Base-by-base conservation (phyloP, 1,284 basidiomycete species). In the Tetrapyrgos nigripes region DNA sequence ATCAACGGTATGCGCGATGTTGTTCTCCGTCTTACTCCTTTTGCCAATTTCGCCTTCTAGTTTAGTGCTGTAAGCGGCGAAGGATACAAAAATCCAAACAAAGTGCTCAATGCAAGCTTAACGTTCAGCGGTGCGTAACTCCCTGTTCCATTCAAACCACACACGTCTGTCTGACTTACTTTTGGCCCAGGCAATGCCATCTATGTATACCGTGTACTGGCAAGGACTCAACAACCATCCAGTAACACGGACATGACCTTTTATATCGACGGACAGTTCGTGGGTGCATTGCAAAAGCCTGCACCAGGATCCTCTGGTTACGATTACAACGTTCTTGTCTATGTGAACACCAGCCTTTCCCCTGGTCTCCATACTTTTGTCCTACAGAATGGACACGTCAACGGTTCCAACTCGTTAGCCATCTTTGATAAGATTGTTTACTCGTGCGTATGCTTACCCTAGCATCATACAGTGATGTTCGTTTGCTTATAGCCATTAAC, bases 161-260 rank as follows among this genome's bases (percentile, higher is more conserved):
- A 19, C 43, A 29, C 10, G 35, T 14, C 19, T 5, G 4, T n/a
- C 43, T 23, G 49, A 14, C 43, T 45, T 27, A 4, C 28, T 48
- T 31, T 35, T 26, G 21, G 26, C 17, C 11, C 47, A 72, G 72
- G 74, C 10, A 68, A 68, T 9, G 72, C 73, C 1, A 63, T 75
- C 14, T 70, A 72, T 50, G 68, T 72, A 2, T 76, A 65, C 62
- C 71, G 72, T 53, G 69, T 67, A 10, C 56, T 77, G 3, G 62
- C 72, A 3, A 60, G 64, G 19, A 63, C 66, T 0, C 58, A 51
- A 4, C 52, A 23, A 17, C 28, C 23, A 44, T 68, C 70, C 5
- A 70, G 68, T 4, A 53, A 68, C 60, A 68, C 70, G 4, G 69
- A 75, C 60, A 69, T 79, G 67, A 67, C 67, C 0, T 80, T 80